Conservation (phyloP, 2,329 filamentous ascomycete species). For the Endothia cerciana region DNA sequence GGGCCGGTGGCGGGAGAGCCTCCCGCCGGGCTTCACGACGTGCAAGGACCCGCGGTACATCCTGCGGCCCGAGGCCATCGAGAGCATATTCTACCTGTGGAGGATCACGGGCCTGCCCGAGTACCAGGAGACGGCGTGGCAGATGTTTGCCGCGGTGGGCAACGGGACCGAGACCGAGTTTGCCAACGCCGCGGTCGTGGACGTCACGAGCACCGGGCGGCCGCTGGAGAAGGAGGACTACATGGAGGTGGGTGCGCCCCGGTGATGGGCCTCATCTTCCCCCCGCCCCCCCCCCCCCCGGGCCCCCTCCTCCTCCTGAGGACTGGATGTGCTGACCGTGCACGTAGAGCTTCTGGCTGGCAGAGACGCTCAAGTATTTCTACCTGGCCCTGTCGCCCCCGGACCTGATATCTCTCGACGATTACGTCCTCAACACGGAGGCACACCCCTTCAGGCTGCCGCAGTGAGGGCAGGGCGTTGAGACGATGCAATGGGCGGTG, state of each 20-base stretch:
- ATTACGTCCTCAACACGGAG: slow-evolving; percentile 69
- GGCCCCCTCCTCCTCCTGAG: too few relatives aligned
- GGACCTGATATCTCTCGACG: slow-evolving; percentile 67
- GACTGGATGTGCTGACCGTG: background rate
- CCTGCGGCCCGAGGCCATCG: slow-evolving; percentile 44
- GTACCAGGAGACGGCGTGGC: slow-evolving; percentile 56
- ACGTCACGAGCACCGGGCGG: slow-evolving; percentile 48
- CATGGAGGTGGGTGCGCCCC: slow-evolving; percentile 39
- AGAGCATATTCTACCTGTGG: slow-evolving; percentile 55
- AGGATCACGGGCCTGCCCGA: slow-evolving; percentile 52
- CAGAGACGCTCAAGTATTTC: slow-evolving; percentile 91
- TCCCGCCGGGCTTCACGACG: slow-evolving; percentile 65
- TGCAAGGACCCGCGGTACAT: slow-evolving; percentile 53
- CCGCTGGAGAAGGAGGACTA: slow-evolving; percentile 45
- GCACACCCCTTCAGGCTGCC: slow-evolving; percentile 61
- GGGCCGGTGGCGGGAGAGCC: slow-evolving; percentile 33
- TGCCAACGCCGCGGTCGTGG: slow-evolving; percentile 52
- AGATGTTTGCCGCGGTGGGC: slow-evolving; percentile 54
- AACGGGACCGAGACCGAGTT: slow-evolving; percentile 50
- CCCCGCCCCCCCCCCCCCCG: too few relatives aligned
- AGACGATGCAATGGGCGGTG: slow-evolving; percentile 1
- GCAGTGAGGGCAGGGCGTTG: slow-evolving; percentile 29
- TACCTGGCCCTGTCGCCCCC: slow-evolving; percentile 78
- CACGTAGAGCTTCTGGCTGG: slow-evolving; percentile 90
- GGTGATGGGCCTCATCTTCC: too few relatives aligned